These are phyloP conservation scores for Talaromyces sp. DNA, from an alignment of 2,329 filamentous ascomycete species.

Conservation along the genomic window DNA sequence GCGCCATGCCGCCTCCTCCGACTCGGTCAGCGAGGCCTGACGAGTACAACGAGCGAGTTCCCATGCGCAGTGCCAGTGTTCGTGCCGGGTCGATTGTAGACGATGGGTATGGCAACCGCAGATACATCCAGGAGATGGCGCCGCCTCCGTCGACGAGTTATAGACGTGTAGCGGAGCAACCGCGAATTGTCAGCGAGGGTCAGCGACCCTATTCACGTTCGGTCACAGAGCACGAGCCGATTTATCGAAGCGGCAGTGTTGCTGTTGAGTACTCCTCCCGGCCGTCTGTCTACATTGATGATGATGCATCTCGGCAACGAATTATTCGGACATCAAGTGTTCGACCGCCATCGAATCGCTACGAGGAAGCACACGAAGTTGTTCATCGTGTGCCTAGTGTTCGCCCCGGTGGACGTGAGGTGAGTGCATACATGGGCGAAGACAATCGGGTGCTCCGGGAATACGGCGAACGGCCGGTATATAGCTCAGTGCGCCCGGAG, in stretches of 20 bases:
- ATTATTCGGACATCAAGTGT: conserved; percentile 54
- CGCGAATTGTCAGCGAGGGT: conserved; percentile 25
- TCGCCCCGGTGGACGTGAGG: conserved; percentile 37
- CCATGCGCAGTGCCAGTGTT: conserved; percentile 27
- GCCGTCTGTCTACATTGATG: conserved; percentile 51
- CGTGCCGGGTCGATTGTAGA: conserved; percentile 40
- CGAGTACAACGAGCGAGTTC: conserved; percentile 28
- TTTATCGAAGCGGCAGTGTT: conserved; percentile 35
- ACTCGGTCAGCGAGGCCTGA: conserved; percentile 28
- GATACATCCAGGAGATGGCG: conserved; percentile 42
- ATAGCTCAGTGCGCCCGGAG: conserved; percentile 29
- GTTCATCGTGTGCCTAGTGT: conserved; percentile 37
- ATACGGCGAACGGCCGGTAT: conserved; percentile 41
- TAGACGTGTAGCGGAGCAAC: conserved; percentile 35
- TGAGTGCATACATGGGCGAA: conserved; percentile 40
- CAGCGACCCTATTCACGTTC: conserved; percentile 28
- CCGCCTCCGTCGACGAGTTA: conserved; percentile 38
- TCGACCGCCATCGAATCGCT: conserved; percentile 46
- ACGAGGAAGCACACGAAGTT: conserved; percentile 37
- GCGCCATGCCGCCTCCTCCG: conserved; percentile 27
- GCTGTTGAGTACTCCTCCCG: conserved; percentile 37
- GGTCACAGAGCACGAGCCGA: conserved; percentile 28
- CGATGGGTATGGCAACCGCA: conserved; percentile 34
- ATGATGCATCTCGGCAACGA: conserved; percentile 58
- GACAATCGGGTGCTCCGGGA: conserved; percentile 39